These are phyloP conservation scores for Diaporthe sp. DNA, from an alignment of 2,329 filamentous ascomycete species.

Conservation along the genomic window DNA sequence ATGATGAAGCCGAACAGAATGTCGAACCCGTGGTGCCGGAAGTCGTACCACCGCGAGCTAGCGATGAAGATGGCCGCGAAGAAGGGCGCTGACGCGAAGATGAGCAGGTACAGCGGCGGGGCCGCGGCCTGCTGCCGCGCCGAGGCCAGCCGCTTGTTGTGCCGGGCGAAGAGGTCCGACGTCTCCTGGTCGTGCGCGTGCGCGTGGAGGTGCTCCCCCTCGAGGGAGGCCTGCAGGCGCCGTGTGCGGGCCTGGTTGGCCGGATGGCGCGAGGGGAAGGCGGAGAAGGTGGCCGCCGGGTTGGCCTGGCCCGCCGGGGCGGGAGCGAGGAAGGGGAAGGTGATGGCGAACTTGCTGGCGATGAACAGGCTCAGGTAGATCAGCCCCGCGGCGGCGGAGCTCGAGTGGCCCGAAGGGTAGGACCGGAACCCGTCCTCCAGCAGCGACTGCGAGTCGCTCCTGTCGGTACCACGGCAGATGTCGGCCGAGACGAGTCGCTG, in stretches of 20 bases:
- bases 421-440: constrained; percentile 86
- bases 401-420: constrained; percentile 83
- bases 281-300: constrained; percentile 66
- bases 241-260: constrained; percentile 46
- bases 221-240: constrained; percentile 40
- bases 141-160: constrained; percentile 56
- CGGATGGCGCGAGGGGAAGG: constrained; percentile 76
- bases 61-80: constrained; percentile 82
- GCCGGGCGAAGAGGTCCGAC: constrained; percentile 45
- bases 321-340: constrained; percentile 73
- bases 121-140: constrained; percentile 81
- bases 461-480: constrained; percentile 74
- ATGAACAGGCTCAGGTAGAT: constrained; percentile 90
- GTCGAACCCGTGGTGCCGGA: constrained; percentile 92
- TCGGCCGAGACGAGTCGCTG: constrained; percentile 74
- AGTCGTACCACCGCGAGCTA: constrained; percentile 89
- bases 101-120: constrained; percentile 82
- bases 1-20: constrained; percentile 87
- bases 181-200: constrained; percentile 42
- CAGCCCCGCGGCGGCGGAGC: constrained; percentile 80
- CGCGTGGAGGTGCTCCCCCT: constrained; percentile 41
- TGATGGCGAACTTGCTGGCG: constrained; percentile 82
- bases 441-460: constrained; percentile 56
- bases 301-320: constrained; percentile 48
- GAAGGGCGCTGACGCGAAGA: constrained; percentile 76